phyloP scores from a whole-genome alignment of 306 rosid genomes.

The Cicer bijugum region DNA sequence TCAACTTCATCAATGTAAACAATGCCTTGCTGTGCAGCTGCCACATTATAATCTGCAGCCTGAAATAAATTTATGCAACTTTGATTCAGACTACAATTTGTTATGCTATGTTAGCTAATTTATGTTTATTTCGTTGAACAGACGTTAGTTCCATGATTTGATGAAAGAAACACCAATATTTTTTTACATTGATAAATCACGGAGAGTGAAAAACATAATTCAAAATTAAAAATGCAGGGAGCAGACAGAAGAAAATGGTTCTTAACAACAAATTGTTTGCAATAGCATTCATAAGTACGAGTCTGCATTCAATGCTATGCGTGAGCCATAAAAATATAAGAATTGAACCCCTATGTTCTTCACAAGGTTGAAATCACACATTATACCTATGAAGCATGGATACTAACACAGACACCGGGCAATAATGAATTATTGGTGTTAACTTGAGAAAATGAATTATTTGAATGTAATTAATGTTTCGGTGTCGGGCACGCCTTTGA shows the following conservation, averaged over 20 bases:
- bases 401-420: too few species aligned
- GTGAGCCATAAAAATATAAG: slow-evolving; percentile 33
- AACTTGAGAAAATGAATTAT: too few species aligned
- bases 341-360: slow-evolving; percentile 31
- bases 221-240: neutral
- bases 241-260: slow-evolving; percentile 8
- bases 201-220: neutral
- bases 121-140: slow-evolving; percentile 30
- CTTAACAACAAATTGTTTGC: slow-evolving; percentile 27
- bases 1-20: slow-evolving; percentile 99
- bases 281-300: slow-evolving; percentile 10
- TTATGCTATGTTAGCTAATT: slow-evolving; percentile 12
- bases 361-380: slow-evolving; percentile 10
- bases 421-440: too few species aligned
- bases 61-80: slow-evolving; percentile 42
- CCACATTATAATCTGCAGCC: slow-evolving; percentile 94
- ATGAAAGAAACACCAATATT: slow-evolving; percentile 10
- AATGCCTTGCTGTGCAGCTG: slow-evolving; percentile 98
- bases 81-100: slow-evolving; percentile 35
- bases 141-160: slow-evolving; percentile 12
- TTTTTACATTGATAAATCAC: neutral
- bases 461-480: too few species aligned
- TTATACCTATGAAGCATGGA: neutral
- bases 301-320: neutral
- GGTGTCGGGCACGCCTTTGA: too few species aligned